Evolutionary conservation across 495 filamentous ascomycete genomes (phyloP).

Genomic region (Penicillium paxilli): DNA sequence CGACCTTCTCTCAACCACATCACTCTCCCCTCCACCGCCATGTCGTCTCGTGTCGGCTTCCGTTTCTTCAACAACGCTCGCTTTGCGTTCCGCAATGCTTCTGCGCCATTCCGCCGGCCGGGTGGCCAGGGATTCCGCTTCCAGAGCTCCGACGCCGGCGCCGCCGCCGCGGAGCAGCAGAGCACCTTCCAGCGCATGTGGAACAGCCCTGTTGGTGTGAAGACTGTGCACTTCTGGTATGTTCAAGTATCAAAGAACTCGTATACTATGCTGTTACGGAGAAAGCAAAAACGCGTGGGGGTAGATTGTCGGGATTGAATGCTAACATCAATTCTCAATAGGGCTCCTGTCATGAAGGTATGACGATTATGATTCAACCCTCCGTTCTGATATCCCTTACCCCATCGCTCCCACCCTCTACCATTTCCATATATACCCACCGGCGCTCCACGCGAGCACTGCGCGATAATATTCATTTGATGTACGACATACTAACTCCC

Average conservation of each 20-base stretch:
- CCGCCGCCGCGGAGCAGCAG: constrained; percentile 50
- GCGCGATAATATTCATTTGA: not conserved
- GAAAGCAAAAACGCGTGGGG: not conserved
- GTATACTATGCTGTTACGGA: not conserved
- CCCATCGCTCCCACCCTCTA: too few relatives aligned
- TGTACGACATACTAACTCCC: constrained; percentile 4
- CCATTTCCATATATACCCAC: too few relatives aligned
- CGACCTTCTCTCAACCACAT: constrained; percentile 19
- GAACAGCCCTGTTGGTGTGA: constrained; percentile 83
- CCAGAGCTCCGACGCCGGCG: constrained; percentile 60
- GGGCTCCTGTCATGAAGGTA: constrained; percentile 97
- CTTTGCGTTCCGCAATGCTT: constrained; percentile 53
- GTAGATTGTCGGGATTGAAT: not conserved
- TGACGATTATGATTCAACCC: constrained; percentile 20
- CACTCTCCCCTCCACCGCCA: constrained; percentile 27
- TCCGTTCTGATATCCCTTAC: constrained; percentile 7
- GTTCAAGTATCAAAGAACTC: constrained; percentile 9
- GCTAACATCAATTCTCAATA: constrained; percentile 33
- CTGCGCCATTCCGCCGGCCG: constrained; percentile 51
- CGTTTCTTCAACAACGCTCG: constrained; percentile 51
- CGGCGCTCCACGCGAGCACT: too few relatives aligned
- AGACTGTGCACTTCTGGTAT: constrained; percentile 98
- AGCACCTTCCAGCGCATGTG: constrained; percentile 71
- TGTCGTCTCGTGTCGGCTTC: constrained; percentile 50
- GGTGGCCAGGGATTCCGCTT: constrained; percentile 60